Base-by-base conservation (phyloP, 768 basidiomycete species). In the Naganishia kalamii region DNA sequence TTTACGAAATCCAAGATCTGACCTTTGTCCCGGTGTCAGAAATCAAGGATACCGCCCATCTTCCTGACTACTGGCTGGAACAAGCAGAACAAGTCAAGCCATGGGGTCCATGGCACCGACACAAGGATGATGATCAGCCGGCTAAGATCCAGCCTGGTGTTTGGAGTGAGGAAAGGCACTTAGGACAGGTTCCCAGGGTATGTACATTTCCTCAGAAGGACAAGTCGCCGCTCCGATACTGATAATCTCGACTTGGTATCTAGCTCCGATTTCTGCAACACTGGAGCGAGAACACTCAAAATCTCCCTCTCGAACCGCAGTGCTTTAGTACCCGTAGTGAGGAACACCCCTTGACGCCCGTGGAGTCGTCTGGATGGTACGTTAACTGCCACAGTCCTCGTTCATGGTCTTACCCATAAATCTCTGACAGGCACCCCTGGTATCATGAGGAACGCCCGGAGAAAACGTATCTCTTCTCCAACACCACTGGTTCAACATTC, bases 391-490 rank as follows among this genome's bases (percentile, higher is more conserved):
- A 15, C 21, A 4, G 13, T 19, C 44, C 4, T 32, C 41, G 13
- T 13, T 13, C 19, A 30, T 30, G 2, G 60, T 8, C 30, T 33
- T 51, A 29, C 12, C 30, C 30, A 25, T 11, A 15, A 17, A 23
- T 21, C n/a, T 15, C 21, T 29, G 19, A 7, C 40, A 69, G 68
- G 68, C 67, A 70, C 35, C 49, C 69, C 23, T 77, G 76, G 76
- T 60, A 69, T 19, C 76, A 76, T 65, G 70, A 69, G 1, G 76
- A 77, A 35, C 64, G 66, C 48, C 65, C 63, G 7, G 74, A 77
- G 62, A 77, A 77, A 62, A 73, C 74, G 0, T 77, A 77, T 61
- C 62, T 76, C 15, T 43, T 72, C 11, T 70, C 75, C 6, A 68
- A 62, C 15, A 43, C 43, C 23, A 69, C 74, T 1, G 76, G 76